Conservation (phyloP, 2,329 filamentous ascomycete genomes). For the Alternaria solani region DNA sequence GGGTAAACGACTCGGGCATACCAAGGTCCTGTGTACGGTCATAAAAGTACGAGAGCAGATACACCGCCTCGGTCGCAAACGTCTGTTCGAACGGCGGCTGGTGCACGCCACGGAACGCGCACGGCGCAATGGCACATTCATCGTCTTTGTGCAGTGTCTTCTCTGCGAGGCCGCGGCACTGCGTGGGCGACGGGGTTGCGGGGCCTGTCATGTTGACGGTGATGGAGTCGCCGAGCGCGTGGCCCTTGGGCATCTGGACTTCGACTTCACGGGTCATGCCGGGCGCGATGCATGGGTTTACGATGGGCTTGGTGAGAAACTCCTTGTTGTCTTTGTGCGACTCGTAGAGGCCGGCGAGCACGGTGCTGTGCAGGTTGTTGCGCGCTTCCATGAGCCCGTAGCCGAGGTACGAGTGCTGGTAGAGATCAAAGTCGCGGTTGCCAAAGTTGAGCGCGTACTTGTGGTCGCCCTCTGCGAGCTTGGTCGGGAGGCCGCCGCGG, state of each 20-base stretch:
- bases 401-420: conserved; percentile 97
- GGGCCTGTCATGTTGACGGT: conserved; percentile 91
- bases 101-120: conserved; percentile 97
- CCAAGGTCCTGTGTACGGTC: conserved; percentile 92
- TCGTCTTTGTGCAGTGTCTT: conserved; percentile 89
- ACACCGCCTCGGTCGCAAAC: conserved; percentile 88
- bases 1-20: conserved; percentile 97
- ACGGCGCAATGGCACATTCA: conserved; percentile 83
- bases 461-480: conserved; percentile 88
- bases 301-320: conserved; percentile 75
- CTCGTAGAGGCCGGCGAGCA: conserved; percentile 76
- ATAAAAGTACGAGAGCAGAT: conserved; percentile 98
- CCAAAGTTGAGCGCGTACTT: conserved; percentile 93
- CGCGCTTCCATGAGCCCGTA: conserved; percentile 97
- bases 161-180: conserved; percentile 90
- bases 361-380: conserved; percentile 78
- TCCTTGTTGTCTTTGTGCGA: conserved; percentile 63
- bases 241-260: conserved; percentile 72
- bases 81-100: conserved; percentile 93
- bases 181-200: conserved; percentile 74
- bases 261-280: conserved; percentile 78
- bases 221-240: conserved; percentile 69
- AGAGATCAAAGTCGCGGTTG: conserved; percentile 88
- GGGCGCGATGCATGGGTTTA: conserved; percentile 86
- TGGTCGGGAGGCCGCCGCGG: conserved; percentile 82